Percentiles rank a stretch among this genome's conserved stretches.
Evolutionary conservation across 805 yeast species (phyloP).

Genomic region (Hanseniaspora thailandica): DNA sequence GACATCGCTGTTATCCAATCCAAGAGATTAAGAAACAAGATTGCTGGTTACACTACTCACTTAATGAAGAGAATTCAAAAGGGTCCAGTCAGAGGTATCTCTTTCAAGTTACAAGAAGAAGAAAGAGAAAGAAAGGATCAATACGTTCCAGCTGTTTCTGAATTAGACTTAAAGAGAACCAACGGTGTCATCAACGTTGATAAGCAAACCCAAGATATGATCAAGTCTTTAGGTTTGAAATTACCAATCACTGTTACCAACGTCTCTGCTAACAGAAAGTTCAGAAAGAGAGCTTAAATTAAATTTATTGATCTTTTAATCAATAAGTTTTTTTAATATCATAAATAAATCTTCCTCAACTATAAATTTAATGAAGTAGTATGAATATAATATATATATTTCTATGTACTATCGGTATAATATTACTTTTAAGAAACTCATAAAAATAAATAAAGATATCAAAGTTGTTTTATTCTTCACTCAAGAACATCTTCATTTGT

Average conservation of each 20-base stretch:
- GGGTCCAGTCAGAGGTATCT: constrained; percentile 99
- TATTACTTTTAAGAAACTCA: constrained; percentile 15
- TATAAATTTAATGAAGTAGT: constrained; percentile 19
- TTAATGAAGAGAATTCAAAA: constrained; percentile 99
- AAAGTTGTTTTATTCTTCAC: background rate
- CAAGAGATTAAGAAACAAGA: constrained; percentile 99
- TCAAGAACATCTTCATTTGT: background rate
- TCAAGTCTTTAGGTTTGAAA: constrained; percentile 84
- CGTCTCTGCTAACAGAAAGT: constrained; percentile 79
- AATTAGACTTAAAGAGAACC: constrained; percentile 93
- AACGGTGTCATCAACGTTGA: constrained; percentile 95
- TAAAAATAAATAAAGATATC: background rate
- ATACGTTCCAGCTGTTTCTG: constrained; percentile 99
- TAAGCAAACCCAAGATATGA: constrained; percentile 89
- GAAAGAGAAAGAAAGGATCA: constrained; percentile 99
- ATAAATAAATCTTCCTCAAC: constrained; percentile 16
- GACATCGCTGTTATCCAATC: constrained; percentile 98
- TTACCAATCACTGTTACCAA: constrained; percentile 76
- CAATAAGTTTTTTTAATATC: constrained; percentile 14
- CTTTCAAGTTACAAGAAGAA: constrained; percentile 99
- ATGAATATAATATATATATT: constrained; percentile 2
- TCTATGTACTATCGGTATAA: background rate
- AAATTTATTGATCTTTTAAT: constrained; percentile 11
- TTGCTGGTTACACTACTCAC: constrained; percentile 99
- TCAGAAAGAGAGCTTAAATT: constrained; percentile 79